Evolutionary conservation across 176 grass and related monocot genomes (phyloP), one percentile per base, ranked within the genome.

Genomic region (Oryza longistaminata): DNA sequence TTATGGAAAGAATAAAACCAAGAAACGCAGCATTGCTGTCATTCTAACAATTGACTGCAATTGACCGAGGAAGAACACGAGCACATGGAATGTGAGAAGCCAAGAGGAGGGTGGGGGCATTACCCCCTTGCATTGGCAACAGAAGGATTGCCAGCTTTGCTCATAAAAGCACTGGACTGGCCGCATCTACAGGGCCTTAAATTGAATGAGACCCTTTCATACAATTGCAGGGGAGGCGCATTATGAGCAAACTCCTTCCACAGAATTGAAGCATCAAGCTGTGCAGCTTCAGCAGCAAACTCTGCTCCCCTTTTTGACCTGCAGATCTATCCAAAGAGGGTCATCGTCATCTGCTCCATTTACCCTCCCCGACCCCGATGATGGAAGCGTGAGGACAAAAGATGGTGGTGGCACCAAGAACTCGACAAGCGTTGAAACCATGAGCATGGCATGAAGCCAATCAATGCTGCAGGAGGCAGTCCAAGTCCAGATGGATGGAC

Each of bases 111-210:
- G 79, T n/a, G 78, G 78, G 78, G 85, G 64, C 62, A 81, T 80
- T 86, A 72, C 22, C 19, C 75, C 85, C 82, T 75, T 84, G 71
- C 74, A 87, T 70, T 49, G 64, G 76, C 75, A 84, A 71, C 89
- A 91, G 89, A 75, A 83, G 45, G 70, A 84, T 79, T 84, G 81
- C 76, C 89, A 87, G 89, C 85, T 76, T 75, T 70, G 85, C 70
- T 84, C 81, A 91, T 87, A 87, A 84, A 84, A 87, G 89, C 81
- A 87, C 85, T 87, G 66, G 85, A 45, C 85, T 80, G 64, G 61
- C 75, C 13, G 50, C 86, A 52, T 91, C 88, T 84, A 91, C 85
- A 91, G 76, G 76, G 43, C 34, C 76, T 74, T 76, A 40, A 75
- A 87, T 84, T 91, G 73, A 91, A 91, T 84, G 85, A n/a, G n/a